Evolutionary conservation across 768 basidiomycete species (phyloP).

Genomic region (Phanerodontia chrysosporium): DNA sequence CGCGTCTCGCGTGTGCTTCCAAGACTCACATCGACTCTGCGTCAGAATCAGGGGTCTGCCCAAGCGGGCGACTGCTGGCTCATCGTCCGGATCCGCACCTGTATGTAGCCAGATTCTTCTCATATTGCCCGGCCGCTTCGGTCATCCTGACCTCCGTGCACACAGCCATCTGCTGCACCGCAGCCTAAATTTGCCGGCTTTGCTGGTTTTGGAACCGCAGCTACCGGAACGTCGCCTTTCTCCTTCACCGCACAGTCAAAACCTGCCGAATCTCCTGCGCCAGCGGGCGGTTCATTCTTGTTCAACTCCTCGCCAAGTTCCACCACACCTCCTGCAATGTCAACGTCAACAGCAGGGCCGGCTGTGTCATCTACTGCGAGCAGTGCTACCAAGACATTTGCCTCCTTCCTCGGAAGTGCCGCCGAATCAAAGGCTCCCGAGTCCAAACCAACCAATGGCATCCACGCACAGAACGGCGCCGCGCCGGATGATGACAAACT

Average conservation of each 20-base stretch:
- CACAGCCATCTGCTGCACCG: slow-evolving; percentile 8
- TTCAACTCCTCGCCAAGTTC: slow-evolving; percentile 23
- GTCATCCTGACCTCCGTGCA: not conserved
- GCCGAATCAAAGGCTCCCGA: slow-evolving; percentile 12
- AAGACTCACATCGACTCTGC: not conserved
- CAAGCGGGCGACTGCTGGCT: slow-evolving; percentile 35
- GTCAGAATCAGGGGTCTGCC: slow-evolving; percentile 65
- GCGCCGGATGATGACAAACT: slow-evolving; percentile 25
- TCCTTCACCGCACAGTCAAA: slow-evolving; percentile 28
- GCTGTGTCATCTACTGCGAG: slow-evolving; percentile 27
- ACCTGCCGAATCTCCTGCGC: slow-evolving; percentile 17
- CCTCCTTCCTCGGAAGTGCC: slow-evolving; percentile 29
- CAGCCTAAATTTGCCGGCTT: slow-evolving; percentile 50
- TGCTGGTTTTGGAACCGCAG: slow-evolving; percentile 43
- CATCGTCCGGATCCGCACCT: slow-evolving; percentile 9
- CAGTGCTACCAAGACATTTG: slow-evolving; percentile 49
- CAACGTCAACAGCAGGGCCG: slow-evolving; percentile 11
- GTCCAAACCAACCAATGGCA: slow-evolving; percentile 1
- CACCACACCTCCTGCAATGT: not conserved
- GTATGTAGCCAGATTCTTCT: not conserved
- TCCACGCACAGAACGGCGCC: not conserved
- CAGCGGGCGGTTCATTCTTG: slow-evolving; percentile 32
- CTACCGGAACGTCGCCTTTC: slow-evolving; percentile 32
- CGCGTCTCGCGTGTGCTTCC: not conserved
- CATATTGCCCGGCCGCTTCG: not conserved